A percentile compares a stretch with the other conserved stretches of the same genome.
phyloP scores from a whole-genome alignment of 768 basidiomycete genomes.

The Tephrocybe sp. region DNA sequence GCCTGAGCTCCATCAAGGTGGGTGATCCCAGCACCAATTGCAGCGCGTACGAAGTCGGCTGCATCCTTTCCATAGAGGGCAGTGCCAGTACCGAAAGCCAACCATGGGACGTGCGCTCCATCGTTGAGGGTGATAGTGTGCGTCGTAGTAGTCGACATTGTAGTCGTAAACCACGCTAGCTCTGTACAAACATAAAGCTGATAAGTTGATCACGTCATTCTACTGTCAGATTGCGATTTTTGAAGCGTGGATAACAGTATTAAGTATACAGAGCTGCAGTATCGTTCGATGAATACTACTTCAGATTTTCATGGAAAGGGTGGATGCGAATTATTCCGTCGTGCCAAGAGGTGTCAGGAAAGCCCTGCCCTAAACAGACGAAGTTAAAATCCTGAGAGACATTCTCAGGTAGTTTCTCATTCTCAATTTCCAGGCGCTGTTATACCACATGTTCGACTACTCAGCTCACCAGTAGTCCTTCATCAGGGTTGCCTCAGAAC shows the following conservation, averaged over 20 bases:
- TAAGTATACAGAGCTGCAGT: no score
- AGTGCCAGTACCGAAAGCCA: slow-evolving; percentile 64
- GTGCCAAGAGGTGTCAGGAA: background rate
- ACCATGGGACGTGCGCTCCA: slow-evolving; percentile 49
- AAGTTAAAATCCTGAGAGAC: slow-evolving; percentile 8
- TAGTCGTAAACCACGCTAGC: no score
- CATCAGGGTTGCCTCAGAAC: slow-evolving; percentile 60
- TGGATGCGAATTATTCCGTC: no score
- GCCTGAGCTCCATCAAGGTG: slow-evolving; percentile 66
- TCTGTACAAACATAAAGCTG: no score
- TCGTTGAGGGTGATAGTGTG: slow-evolving; percentile 50
- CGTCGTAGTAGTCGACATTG: slow-evolving; percentile 19
- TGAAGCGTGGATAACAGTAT: background rate
- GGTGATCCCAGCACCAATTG: slow-evolving; percentile 54
- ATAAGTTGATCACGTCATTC: no score
- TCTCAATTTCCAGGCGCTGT: slow-evolving; percentile 38
- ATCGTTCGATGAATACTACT: no score
- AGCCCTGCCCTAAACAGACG: slow-evolving; percentile 45
- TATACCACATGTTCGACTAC: slow-evolving; percentile 57
- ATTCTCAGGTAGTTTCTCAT: background rate
- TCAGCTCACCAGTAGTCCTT: slow-evolving; percentile 38
- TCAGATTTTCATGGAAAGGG: no score
- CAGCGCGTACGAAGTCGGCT: slow-evolving; percentile 34
- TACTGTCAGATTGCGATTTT: background rate
- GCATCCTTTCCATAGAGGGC: slow-evolving; percentile 47